Evolutionary conservation across 176 grass and related monocot genomes (phyloP), one percentile per base, ranked within the genome.

Genomic region (Calamus simplicifolius): DNA sequence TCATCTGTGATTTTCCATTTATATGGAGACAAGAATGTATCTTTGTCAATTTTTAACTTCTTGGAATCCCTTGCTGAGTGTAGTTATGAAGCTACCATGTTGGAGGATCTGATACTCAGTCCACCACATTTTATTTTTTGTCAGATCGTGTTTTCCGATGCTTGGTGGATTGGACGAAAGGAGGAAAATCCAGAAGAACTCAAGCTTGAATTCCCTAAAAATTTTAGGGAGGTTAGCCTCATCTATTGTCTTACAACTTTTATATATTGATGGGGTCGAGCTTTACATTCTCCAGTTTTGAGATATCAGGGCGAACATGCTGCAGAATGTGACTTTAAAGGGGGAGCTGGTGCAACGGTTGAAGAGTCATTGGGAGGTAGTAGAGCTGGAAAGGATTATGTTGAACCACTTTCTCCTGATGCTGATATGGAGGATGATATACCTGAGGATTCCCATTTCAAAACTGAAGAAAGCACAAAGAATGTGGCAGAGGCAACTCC

Each of bases 91-190:
- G 35, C 35, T 12, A 43, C 35, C 35, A 43, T 43, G 35, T 43
- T 43, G 35, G 35, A 43, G 35, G 35, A 43, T 43, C 35, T 13
- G 7, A 43, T 43, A 13, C 35, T 43, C 35, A 43, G 35, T 43
- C 7, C 35, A 43, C 35, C 35, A 43, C 5, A 43, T 12, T 43
- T 10, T 70, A n/a, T 62, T 12, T 67, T 26, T 53, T 80, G 38
- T 13, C 86, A 97, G 92, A 91, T 97, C 75, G 92, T 97, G 8
- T 97, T 97, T 78, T 82, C 87, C 62, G 63, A 97, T 71, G 80
- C 78, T 25, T 88, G 87, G 81, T 97, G 92, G 92, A 62, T 97
- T 50, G 92, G 92, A 56, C 69, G 52, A 5, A 91, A 90, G 57
- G 72, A 88, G 70, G 87, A 88, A 25, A 97, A 97, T 52, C 92